These are phyloP conservation scores for Nemania sp. DNA, from an alignment of 2,329 filamentous ascomycete genomes.

Conservation along the genomic window DNA sequence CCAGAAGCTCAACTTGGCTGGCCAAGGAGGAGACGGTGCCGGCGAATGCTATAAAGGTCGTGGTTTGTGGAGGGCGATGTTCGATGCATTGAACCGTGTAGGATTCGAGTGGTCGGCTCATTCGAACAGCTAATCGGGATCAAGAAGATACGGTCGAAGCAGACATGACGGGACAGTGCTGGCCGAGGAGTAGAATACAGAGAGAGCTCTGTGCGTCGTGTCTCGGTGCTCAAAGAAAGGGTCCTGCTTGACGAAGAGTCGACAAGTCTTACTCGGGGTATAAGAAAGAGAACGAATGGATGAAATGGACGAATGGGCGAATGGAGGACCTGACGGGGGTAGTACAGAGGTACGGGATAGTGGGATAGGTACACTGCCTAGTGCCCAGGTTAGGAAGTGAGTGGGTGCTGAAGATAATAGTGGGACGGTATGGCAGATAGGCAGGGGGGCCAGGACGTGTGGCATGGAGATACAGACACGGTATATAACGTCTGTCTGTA, in stretches of 20 bases:
- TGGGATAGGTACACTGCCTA: conserved; percentile 12
- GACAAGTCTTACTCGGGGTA: conserved; percentile 27
- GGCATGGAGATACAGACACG: conserved; percentile 15
- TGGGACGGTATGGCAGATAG: neutral
- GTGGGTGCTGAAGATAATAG: no score
- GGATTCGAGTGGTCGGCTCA: conserved; percentile 6
- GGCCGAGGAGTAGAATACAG: conserved; percentile 1
- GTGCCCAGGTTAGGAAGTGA: no score
- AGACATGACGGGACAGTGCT: conserved; percentile 19
- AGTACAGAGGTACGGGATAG: no score
- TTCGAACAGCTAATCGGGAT: conserved; percentile 8
- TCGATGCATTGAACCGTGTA: conserved; percentile 8
- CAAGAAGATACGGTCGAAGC: conserved; percentile 6
- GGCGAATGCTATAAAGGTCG: neutral
- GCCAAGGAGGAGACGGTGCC: conserved; percentile 11
- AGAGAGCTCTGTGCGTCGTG: neutral
- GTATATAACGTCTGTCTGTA: conserved; percentile 10
- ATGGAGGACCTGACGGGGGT: neutral
- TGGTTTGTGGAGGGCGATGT: neutral
- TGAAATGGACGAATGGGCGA: conserved; percentile 15
- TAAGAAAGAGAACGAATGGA: conserved; percentile 26
- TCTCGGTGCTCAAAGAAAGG: conserved; percentile 11
- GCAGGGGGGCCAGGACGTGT: conserved; percentile 14
- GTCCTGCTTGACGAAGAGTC: conserved; percentile 17
- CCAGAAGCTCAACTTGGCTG: conserved; percentile 9